A percentile compares a stretch with the other conserved stretches of the same genome.
These are phyloP conservation scores for Lachnellula willkommii DNA, from an alignment of 2,329 filamentous ascomycete genomes.

Conservation along the genomic window DNA sequence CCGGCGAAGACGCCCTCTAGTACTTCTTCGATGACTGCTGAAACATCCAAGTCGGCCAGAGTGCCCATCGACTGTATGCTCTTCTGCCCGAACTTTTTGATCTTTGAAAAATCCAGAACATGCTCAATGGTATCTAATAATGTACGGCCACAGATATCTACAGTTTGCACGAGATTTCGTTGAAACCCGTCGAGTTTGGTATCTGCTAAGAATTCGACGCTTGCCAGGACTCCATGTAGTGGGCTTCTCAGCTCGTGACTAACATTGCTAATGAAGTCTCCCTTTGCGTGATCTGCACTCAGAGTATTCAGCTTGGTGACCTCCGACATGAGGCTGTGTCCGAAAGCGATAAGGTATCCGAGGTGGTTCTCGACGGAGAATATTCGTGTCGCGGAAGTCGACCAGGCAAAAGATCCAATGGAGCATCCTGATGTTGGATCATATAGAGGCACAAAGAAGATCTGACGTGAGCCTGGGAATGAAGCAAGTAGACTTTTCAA, in stretches of 20 bases:
- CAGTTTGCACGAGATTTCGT: slow-evolving; percentile 29
- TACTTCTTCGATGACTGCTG: slow-evolving; percentile 33
- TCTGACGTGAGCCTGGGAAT: slow-evolving; percentile 41
- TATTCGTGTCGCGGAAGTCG: slow-evolving; percentile 34
- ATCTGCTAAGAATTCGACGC: slow-evolving; percentile 43
- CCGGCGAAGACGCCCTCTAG: slow-evolving; percentile 34
- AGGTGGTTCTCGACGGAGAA: slow-evolving; percentile 33
- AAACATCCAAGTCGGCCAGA: slow-evolving; percentile 30
- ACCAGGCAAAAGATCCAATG: slow-evolving; percentile 44
- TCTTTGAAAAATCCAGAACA: slow-evolving; percentile 35
- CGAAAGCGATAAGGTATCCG: slow-evolving; percentile 36
- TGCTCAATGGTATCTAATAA: slow-evolving; percentile 35
- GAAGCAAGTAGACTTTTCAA: slow-evolving; percentile 26
- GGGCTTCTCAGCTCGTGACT: slow-evolving; percentile 53
- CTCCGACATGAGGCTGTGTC: slow-evolving; percentile 48
- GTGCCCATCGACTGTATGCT: slow-evolving; percentile 18
- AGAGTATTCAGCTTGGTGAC: slow-evolving; percentile 46
- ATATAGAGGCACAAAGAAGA: slow-evolving; percentile 45
- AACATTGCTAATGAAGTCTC: slow-evolving; percentile 52
- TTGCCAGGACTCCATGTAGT: slow-evolving; percentile 50
- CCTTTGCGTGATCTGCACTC: slow-evolving; percentile 45
- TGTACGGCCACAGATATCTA: slow-evolving; percentile 32
- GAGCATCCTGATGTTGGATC: slow-evolving; percentile 42
- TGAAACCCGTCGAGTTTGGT: slow-evolving; percentile 32
- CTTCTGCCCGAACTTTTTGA: slow-evolving; percentile 21